phyloP scores from a whole-genome alignment of 106 monocot genomes.

The Dactylorhiza incarnata region DNA sequence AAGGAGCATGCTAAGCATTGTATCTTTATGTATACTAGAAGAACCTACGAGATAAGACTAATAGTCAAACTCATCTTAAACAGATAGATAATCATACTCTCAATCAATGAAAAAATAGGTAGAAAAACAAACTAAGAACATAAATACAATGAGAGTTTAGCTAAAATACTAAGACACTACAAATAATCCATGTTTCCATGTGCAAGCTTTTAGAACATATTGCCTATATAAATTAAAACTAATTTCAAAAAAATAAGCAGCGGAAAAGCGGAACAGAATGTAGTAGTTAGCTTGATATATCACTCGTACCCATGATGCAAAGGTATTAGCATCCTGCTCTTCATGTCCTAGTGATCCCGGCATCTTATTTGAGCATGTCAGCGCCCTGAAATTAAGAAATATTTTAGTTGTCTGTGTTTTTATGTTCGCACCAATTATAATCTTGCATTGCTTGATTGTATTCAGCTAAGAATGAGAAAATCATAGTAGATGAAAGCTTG shows the following conservation, averaged over 20 bases:
- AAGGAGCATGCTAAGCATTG: too few relatives aligned
- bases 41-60: too few relatives aligned
- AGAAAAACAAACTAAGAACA: too few relatives aligned
- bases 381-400: constrained; percentile 26
- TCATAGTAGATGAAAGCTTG: neutral
- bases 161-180: too few relatives aligned
- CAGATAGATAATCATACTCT: too few relatives aligned
- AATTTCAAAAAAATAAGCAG: neutral
- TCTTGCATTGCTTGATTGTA: neutral
- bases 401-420: neutral
- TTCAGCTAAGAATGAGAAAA: neutral
- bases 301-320: constrained; percentile 65
- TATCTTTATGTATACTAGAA: too few relatives aligned
- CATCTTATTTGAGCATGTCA: constrained; percentile 71
- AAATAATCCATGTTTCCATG: too few relatives aligned
- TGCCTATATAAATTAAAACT: neutral
- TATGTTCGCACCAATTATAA: neutral
- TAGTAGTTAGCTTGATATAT: neutral
- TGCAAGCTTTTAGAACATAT: neutral
- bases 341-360: constrained; percentile 86
- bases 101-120: too few relatives aligned
- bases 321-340: constrained; percentile 78
- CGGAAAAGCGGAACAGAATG: neutral
- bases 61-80: too few relatives aligned
- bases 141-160: too few relatives aligned